Percentiles rank a stretch among this genome's conserved stretches.
These are phyloP conservation scores for Magnusiomyces paraingens DNA, from an alignment of 1,139 yeast species.

Conservation along the genomic window DNA sequence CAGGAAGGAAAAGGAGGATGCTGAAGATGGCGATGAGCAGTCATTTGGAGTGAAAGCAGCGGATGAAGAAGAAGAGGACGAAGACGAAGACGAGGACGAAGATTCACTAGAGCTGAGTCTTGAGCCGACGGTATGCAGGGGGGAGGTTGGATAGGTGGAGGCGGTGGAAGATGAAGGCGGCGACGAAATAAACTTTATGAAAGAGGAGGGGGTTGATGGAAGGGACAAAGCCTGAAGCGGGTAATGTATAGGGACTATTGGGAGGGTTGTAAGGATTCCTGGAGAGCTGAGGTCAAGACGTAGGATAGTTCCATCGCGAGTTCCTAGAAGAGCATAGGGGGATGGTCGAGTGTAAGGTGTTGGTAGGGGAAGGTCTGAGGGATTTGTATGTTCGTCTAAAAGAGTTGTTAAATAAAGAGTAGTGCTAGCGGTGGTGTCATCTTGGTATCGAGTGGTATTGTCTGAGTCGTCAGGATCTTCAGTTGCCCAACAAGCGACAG, in stretches of 20 bases:
- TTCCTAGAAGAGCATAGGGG: constrained; percentile 13
- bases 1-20: background rate
- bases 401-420: background rate
- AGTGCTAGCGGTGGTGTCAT: background rate
- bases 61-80: background rate
- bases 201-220: background rate
- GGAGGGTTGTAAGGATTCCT: background rate
- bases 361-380: background rate
- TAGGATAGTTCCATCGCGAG: constrained; percentile 14
- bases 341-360: background rate
- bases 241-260: no score
- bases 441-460: background rate
- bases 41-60: background rate
- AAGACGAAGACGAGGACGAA: background rate
- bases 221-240: no score
- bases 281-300: constrained; percentile 7
- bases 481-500: constrained; percentile 15
- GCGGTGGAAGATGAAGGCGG: constrained; percentile 4
- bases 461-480: background rate
- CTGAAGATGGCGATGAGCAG: background rate
- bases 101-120: background rate
- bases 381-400: no score
- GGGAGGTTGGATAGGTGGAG: background rate
- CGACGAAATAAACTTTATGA: background rate
- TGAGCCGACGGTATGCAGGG: background rate